phyloP scores from a whole-genome alignment of 2,329 filamentous ascomycete genomes.

The Cladosporium sp. region DNA sequence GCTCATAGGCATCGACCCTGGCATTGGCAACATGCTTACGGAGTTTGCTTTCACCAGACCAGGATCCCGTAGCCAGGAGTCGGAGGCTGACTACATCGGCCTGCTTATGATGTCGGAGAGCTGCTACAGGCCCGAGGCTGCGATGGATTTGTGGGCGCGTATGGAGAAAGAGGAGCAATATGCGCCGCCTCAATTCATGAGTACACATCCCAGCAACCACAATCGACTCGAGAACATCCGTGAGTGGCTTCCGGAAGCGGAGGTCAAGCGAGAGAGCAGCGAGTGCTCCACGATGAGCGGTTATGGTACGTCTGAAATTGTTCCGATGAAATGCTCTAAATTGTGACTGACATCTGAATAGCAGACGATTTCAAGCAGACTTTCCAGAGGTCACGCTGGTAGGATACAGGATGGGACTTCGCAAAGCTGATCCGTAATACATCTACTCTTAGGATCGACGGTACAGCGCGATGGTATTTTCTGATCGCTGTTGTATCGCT shows the following conservation, averaged over 20 bases:
- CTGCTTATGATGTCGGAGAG: conserved; percentile 78
- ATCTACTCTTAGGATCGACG: no score
- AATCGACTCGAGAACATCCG: conserved; percentile 62
- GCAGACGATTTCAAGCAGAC: conserved; percentile 5
- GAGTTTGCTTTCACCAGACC: conserved; percentile 64
- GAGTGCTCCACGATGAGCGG: conserved; percentile 20
- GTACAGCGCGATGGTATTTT: no score
- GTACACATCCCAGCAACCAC: conserved; percentile 70
- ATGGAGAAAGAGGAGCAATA: conserved; percentile 59
- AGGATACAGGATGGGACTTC: no score
- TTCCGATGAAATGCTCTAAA: not conserved
- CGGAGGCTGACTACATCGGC: conserved; percentile 76
- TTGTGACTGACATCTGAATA: not conserved
- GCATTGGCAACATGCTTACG: conserved; percentile 42
- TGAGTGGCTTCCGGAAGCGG: conserved; percentile 50
- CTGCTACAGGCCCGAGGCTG: conserved; percentile 68
- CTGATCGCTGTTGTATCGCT: no score
- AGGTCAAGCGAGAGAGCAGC: conserved; percentile 32
- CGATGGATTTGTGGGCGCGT: conserved; percentile 55
- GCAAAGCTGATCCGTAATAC: no score
- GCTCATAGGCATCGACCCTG: conserved; percentile 41
- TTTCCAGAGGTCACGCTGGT: not conserved
- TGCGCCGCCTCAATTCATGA: conserved; percentile 65
- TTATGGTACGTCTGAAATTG: conserved; percentile 15
- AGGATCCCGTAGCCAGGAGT: conserved; percentile 65